These are phyloP conservation scores for Cordyceps javanica DNA, from an alignment of 2,329 filamentous ascomycete genomes.

Conservation along the genomic window DNA sequence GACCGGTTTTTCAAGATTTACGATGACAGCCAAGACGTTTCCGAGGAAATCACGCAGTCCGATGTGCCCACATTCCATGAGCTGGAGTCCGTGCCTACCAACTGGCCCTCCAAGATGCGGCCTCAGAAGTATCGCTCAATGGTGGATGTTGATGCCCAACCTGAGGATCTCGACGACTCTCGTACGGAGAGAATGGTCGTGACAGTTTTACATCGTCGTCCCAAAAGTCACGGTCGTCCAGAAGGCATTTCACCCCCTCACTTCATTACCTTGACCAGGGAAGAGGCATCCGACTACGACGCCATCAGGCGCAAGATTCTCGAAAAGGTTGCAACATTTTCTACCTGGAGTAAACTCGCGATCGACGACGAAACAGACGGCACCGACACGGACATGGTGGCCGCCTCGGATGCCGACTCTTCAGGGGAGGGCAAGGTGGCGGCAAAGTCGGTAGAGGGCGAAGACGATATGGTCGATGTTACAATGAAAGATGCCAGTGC, in stretches of 20 bases:
- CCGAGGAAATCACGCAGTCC: slow-evolving; percentile 64
- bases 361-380: slow-evolving; percentile 43
- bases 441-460: slow-evolving; percentile 74
- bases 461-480: slow-evolving; percentile 87
- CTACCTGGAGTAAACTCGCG: slow-evolving; percentile 60
- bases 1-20: slow-evolving; percentile 83
- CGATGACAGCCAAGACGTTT: slow-evolving; percentile 59
- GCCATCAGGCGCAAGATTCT: slow-evolving; percentile 74
- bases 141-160: slow-evolving; percentile 39
- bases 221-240: slow-evolving; percentile 24
- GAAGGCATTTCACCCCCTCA: slow-evolving; percentile 44
- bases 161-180: slow-evolving; percentile 53
- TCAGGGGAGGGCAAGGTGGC: slow-evolving; percentile 65
- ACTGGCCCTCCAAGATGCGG: slow-evolving; percentile 54
- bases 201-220: slow-evolving; percentile 59
- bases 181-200: slow-evolving; percentile 63
- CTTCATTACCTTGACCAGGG: slow-evolving; percentile 68
- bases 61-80: slow-evolving; percentile 68
- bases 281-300: slow-evolving; percentile 64
- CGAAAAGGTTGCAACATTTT: slow-evolving; percentile 67
- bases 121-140: slow-evolving; percentile 45
- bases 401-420: slow-evolving; percentile 57
- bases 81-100: slow-evolving; percentile 71
- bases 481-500: slow-evolving; percentile 62
- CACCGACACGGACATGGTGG: slow-evolving; percentile 63